These are phyloP conservation scores for Fusarium temperatum DNA, from an alignment of 2,329 filamentous ascomycete genomes.

Conservation along the genomic window DNA sequence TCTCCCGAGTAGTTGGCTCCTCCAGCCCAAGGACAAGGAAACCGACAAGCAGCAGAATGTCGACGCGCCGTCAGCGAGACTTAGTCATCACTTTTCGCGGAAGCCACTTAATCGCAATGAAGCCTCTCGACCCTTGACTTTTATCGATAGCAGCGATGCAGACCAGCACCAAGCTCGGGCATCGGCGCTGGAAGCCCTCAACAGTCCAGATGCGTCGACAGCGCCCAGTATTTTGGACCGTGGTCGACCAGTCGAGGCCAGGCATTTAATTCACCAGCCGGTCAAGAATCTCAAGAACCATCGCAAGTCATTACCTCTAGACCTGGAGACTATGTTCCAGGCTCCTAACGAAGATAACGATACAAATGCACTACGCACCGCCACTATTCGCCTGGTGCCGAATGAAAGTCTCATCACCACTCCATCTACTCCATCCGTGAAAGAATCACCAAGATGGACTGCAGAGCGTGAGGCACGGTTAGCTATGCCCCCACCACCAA, in stretches of 20 bases:
- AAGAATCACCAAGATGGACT: slow-evolving; percentile 3
- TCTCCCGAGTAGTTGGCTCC: slow-evolving; percentile 17
- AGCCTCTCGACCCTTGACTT: background rate
- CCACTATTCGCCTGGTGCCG: background rate
- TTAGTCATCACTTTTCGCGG: slow-evolving; percentile 1
- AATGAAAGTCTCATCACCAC: background rate
- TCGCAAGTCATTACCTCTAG: slow-evolving; percentile 20
- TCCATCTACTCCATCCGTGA: background rate
- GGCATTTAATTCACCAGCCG: slow-evolving; percentile 20
- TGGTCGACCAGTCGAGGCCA: slow-evolving; percentile 14
- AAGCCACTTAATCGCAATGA: background rate
- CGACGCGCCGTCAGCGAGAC: background rate
- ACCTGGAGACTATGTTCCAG: slow-evolving; percentile 8
- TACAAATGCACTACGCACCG: background rate
- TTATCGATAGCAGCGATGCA: background rate
- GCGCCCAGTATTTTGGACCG: slow-evolving; percentile 6
- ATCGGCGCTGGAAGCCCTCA: background rate
- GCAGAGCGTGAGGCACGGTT: background rate
- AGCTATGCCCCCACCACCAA: background rate
- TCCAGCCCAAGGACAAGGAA: background rate
- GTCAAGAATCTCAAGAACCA: background rate
- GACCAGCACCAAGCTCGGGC: slow-evolving; percentile 1
- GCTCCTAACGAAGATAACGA: background rate
- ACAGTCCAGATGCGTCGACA: background rate
- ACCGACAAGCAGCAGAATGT: background rate